A percentile compares a stretch with the other conserved stretches of the same genome.
Evolutionary conservation across 352 stramenopile species (phyloP).

Genomic region (Phytophthora multivora): DNA sequence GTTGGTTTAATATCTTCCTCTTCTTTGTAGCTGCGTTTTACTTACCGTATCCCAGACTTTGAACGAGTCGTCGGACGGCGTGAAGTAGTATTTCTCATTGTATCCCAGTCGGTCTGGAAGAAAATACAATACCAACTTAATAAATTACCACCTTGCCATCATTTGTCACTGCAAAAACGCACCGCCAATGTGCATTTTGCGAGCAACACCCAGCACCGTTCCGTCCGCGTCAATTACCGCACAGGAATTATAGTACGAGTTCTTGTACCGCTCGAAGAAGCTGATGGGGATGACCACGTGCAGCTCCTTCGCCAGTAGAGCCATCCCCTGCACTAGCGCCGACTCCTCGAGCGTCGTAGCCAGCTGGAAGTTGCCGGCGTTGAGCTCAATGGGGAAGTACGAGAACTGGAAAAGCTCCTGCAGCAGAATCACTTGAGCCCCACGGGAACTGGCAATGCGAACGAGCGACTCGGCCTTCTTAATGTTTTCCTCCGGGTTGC

Average conservation of each 20-base stretch:
- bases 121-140: not conserved
- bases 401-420: slow-evolving; percentile 92
- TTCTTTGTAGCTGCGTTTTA: not conserved
- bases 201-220: slow-evolving; percentile 77
- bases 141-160: not conserved
- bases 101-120: slow-evolving; percentile 83
- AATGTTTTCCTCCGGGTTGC: slow-evolving; percentile 89
- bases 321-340: slow-evolving; percentile 87
- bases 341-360: slow-evolving; percentile 87
- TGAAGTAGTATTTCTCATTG: slow-evolving; percentile 95
- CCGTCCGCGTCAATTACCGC: slow-evolving; percentile 92
- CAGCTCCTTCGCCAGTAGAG: slow-evolving; percentile 89
- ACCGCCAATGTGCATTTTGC: slow-evolving; percentile 93
- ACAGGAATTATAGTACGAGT: slow-evolving; percentile 94
- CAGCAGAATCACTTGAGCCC: slow-evolving; percentile 89
- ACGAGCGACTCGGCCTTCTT: slow-evolving; percentile 91
- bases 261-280: slow-evolving; percentile 91
- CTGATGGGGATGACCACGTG: slow-evolving; percentile 91
- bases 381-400: slow-evolving; percentile 93
- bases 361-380: slow-evolving; percentile 86
- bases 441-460: slow-evolving; percentile 85
- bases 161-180: not conserved
- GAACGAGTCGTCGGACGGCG: slow-evolving; percentile 87
- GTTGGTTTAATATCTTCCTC: too few species aligned
- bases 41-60: slow-evolving; percentile 89